These are phyloP conservation scores for Nicotiana benthamiana DNA, from an alignment of 257 asterid genomes.

Conservation along the genomic window DNA sequence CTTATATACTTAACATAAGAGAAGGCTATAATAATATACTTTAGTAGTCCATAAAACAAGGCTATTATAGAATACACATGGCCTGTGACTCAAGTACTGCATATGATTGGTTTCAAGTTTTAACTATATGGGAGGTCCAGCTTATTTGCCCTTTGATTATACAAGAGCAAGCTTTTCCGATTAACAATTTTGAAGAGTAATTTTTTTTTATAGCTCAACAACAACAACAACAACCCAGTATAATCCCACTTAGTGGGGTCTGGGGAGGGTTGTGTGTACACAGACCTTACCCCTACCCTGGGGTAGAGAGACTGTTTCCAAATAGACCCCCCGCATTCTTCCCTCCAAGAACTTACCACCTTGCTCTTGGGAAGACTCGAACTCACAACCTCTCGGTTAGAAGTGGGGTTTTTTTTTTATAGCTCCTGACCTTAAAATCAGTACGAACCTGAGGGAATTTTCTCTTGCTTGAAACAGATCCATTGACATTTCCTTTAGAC, in stretches of 20 bases:
- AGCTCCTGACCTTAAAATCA: neutral
- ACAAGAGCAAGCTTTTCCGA: neutral
- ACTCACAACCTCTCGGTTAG: too few species aligned
- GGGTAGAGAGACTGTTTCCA: too few species aligned
- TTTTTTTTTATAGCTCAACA: too few species aligned
- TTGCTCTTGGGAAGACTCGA: too few species aligned
- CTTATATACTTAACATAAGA: neutral
- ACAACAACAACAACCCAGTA: too few species aligned
- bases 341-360: too few species aligned
- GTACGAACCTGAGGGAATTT: conserved; percentile 63
- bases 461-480: conserved; percentile 37
- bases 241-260: too few species aligned
- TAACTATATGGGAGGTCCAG: neutral
- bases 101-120: neutral
- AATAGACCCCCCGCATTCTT: too few species aligned
- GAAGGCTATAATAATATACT: neutral
- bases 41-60: neutral
- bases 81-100: neutral
- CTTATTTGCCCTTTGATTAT: neutral
- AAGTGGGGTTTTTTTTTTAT: too few species aligned
- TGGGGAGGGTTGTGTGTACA: too few species aligned
- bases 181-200: neutral
- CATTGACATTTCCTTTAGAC: conserved; percentile 31
- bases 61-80: neutral
- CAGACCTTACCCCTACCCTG: too few species aligned